Percentiles rank a stretch among this genome's conserved stretches.
Conservation (phyloP, 331 rosid species). For the Pyracantha coccinea region DNA sequence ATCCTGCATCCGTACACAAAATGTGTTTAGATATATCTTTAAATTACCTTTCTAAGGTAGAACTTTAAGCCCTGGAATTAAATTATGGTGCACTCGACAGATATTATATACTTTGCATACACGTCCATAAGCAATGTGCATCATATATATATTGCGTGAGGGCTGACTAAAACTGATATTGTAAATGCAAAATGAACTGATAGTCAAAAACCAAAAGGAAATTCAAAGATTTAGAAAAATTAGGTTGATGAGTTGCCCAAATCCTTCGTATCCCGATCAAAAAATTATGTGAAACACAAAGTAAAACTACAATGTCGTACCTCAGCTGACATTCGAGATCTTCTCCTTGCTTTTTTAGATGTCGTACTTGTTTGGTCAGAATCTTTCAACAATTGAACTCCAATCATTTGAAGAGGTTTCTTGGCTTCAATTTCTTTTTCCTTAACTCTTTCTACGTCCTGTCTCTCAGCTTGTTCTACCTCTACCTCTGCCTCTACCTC, state of each 20-base stretch:
- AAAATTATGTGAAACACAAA: background rate
- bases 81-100: background rate
- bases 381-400: conserved; percentile 87
- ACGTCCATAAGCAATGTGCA: background rate
- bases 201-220: too few relatives aligned
- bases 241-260: background rate
- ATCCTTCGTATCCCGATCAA: background rate
- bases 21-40: background rate
- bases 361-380: conserved; percentile 43
- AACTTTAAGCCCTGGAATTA: background rate
- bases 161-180: too few relatives aligned
- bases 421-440: conserved; percentile 72
- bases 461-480: conserved; percentile 62
- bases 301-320: conserved; percentile 32
- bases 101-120: too few relatives aligned
- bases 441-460: conserved; percentile 72
- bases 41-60: background rate
- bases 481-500: conserved; percentile 54
- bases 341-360: conserved; percentile 62
- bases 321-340: conserved; percentile 38
- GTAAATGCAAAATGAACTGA: too few relatives aligned
- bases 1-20: conserved; percentile 40
- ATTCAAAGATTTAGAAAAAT: background rate
- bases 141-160: background rate
- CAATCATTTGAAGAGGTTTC: conserved; percentile 95